Percentiles rank a stretch among this genome's conserved stretches.
phyloP scores from a whole-genome alignment of 192 early-diverging fungal genomes.

The Mortierella antarctica region DNA sequence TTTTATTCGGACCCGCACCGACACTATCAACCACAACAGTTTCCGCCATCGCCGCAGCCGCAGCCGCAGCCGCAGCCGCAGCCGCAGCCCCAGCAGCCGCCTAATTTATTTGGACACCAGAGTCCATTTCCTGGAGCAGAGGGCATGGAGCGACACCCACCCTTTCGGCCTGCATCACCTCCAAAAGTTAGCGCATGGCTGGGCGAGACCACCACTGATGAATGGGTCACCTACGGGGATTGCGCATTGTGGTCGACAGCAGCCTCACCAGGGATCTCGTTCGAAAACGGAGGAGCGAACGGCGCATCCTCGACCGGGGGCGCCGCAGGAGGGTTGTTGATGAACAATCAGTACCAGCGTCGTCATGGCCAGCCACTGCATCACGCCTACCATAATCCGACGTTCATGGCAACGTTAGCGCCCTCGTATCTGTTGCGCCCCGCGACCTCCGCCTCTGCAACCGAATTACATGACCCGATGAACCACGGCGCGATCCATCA shows the following conservation, averaged over 20 bases:
- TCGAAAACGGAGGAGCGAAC: conserved; percentile 17
- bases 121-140: background rate
- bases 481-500: background rate
- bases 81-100: background rate
- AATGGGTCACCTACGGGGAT: conserved; percentile 39
- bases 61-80: background rate
- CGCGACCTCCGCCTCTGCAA: background rate
- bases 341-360: conserved; percentile 2
- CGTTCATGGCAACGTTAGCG: background rate
- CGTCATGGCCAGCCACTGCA: conserved; percentile 16
- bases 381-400: conserved; percentile 17
- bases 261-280: conserved; percentile 18
- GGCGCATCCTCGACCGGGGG: background rate
- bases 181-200: conserved; percentile 44
- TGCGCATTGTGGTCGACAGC: conserved; percentile 44
- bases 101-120: background rate
- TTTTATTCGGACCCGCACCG: conserved; percentile 24
- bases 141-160: background rate
- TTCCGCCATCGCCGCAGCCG: background rate
- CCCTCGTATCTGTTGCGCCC: background rate
- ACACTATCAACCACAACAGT: background rate
- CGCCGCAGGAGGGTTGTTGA: background rate
- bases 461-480: background rate
- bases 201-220: conserved; percentile 42
- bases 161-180: background rate